A percentile compares a stretch with the other conserved stretches of the same genome.
Evolutionary conservation across 768 basidiomycete species (phyloP).

Genomic region (Suillus variegatus): DNA sequence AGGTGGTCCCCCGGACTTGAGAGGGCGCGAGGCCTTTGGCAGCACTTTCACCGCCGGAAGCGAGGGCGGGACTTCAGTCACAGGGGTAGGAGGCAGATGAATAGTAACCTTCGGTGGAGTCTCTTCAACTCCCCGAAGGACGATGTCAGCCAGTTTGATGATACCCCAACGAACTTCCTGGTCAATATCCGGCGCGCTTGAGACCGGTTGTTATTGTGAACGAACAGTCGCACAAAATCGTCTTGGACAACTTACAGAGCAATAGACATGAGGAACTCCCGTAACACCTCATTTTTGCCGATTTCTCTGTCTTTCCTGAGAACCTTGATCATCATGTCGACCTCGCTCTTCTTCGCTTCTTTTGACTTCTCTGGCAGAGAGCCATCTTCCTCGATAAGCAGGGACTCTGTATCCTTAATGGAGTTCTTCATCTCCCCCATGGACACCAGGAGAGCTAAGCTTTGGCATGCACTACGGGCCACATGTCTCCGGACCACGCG

Average conservation of each 20-base stretch:
- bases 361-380: conserved; percentile 66
- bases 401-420: conserved; percentile 70
- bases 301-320: conserved; percentile 87
- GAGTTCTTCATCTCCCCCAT: conserved; percentile 87
- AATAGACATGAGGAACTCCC: conserved; percentile 81
- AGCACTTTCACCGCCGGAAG: conserved; percentile 55
- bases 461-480: conserved; percentile 81
- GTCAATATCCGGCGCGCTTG: conserved; percentile 74
- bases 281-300: conserved; percentile 74
- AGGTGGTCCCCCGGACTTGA: conserved; percentile 37
- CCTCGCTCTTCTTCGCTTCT: conserved; percentile 79
- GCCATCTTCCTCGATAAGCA: conserved; percentile 88
- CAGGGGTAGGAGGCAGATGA: conserved; percentile 76
- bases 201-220: conserved; percentile 5
- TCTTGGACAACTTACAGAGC: conserved; percentile 57
- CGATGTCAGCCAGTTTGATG: conserved; percentile 87
- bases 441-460: conserved; percentile 80
- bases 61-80: conserved; percentile 59
- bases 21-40: conserved; percentile 37
- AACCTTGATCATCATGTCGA: conserved; percentile 83
- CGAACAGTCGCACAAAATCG: conserved; percentile 7
- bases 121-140: conserved; percentile 83
- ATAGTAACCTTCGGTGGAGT: conserved; percentile 84
- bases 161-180: conserved; percentile 90
- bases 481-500: conserved; percentile 84